phyloP scores from a whole-genome alignment of 306 rosid species.

The Lithocarpus polystachyus region DNA sequence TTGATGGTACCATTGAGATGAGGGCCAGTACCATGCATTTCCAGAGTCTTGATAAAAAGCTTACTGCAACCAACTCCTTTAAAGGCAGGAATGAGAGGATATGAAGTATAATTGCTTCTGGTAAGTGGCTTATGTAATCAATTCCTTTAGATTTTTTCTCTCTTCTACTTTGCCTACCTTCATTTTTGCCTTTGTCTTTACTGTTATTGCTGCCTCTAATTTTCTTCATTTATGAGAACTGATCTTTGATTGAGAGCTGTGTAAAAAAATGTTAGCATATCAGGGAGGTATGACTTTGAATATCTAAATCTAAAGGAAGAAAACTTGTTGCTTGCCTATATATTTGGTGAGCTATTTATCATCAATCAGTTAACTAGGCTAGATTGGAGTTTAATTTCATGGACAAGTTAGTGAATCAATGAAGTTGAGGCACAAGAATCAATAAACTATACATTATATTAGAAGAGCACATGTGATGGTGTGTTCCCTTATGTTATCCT shows the following conservation, averaged over 20 bases:
- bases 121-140: slow-evolving; percentile 17
- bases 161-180: not conserved
- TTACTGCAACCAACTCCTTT: slow-evolving; percentile 1
- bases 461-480: not conserved
- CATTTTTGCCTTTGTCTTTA: too few species aligned
- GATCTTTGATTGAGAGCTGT: not conserved
- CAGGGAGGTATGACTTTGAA: not conserved
- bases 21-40: slow-evolving; percentile 5
- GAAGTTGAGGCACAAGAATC: not conserved
- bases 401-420: not conserved
- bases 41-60: slow-evolving; percentile 19
- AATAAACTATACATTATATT: not conserved
- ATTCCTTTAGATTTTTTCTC: not conserved
- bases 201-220: not conserved
- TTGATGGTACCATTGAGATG: not conserved
- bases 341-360: too few species aligned
- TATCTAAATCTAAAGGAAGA: too few species aligned
- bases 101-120: slow-evolving; percentile 5
- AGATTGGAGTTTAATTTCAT: not conserved
- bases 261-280: not conserved
- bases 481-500: not conserved
- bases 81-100: slow-evolving; percentile 7
- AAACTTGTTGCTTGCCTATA: too few species aligned
- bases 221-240: not conserved
- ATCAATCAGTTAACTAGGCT: too few species aligned